A percentile compares a stretch with the other conserved stretches of the same genome.
phyloP scores from a whole-genome alignment of 306 rosid species.

The Fagus sylvatica region DNA sequence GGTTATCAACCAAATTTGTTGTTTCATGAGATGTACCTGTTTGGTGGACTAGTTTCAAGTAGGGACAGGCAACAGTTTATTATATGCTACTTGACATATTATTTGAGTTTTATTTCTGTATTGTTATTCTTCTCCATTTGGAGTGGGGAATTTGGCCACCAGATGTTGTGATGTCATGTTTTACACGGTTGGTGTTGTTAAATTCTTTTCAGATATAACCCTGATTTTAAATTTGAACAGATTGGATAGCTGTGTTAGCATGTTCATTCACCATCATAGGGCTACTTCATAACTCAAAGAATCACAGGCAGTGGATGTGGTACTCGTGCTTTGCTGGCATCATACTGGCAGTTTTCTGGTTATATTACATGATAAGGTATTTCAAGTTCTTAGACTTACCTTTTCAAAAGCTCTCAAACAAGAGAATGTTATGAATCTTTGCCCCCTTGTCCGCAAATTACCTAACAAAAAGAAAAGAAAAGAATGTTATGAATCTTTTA shows the following conservation, averaged over 20 bases:
- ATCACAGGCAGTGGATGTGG: conserved; percentile 68
- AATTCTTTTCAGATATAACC: conserved; percentile 6
- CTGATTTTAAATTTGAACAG: conserved; percentile 43
- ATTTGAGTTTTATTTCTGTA: background rate
- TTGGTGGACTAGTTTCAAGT: background rate
- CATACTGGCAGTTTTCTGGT: conserved; percentile 73
- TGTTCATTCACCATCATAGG: conserved; percentile 71
- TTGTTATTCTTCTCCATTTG: background rate
- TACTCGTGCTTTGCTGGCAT: conserved; percentile 55
- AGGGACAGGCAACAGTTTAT: background rate
- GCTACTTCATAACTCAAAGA: conserved; percentile 46
- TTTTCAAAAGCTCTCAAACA: background rate
- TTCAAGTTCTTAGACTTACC: conserved; percentile 12
- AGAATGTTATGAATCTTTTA: background rate
- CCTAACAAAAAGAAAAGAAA: background rate
- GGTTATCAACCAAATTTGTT: background rate
- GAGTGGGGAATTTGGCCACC: background rate
- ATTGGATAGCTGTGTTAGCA: conserved; percentile 69
- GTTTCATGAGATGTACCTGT: background rate
- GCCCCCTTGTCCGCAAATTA: too few relatives aligned
- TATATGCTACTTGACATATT: background rate
- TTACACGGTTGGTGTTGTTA: background rate
- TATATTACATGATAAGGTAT: conserved; percentile 81
- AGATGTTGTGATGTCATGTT: background rate
- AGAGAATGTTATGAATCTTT: background rate